Base-by-base conservation (phyloP, 305 asterid genomes). In the Euphrasia arctica region DNA sequence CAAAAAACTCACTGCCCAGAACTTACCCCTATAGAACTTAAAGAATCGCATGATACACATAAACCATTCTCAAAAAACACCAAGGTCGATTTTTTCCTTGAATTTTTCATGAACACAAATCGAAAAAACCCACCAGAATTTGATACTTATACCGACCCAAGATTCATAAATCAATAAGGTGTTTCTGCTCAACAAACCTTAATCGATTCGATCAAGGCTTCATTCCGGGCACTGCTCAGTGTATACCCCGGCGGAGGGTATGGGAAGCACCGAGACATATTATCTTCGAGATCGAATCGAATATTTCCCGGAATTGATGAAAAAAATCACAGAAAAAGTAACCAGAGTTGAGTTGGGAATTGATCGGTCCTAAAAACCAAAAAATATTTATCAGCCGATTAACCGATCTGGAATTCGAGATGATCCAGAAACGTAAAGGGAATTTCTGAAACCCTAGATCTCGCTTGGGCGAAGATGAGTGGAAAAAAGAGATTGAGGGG, bases 261-360 rank as follows among this genome's bases (percentile, higher is more conserved):
- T 5, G 87, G 83, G 76, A 81, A 85, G 79, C 93, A 88, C 76
- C 95, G 84, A 71, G 95, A 85, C 95, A 87, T 86, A 7, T 39
- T n/a, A 18, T 66, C 64, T 60, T 60, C 64, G 42, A 64, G 63
- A 61, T 72, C 74, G 60, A 54, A 69, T 63, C 70, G 62, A 62
- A 63, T 64, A 58, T 64, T 68, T 68, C 6, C 7, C 42, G 47
- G 48, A 11, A 39, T 5, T 6, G 50, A 3, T 4, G 64, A 18
- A 67, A 51, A 6, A 28, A 3, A 72, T 64, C 27, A 28, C 3
- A 61, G 45, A 39, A 8, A 39, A 6, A 39, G 39, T 9, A 68
- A 47, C 42, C 34, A 64, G 27, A 47, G 52, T 13, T 41, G 18
- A 14, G 31, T 3, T 11, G 31, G 32, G 57, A 14, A 13, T 4